Evolutionary conservation across 1,284 basidiomycete species (phyloP), one percentile per base, ranked within the genome.

Genomic region (Moesziomyces antarcticus): DNA sequence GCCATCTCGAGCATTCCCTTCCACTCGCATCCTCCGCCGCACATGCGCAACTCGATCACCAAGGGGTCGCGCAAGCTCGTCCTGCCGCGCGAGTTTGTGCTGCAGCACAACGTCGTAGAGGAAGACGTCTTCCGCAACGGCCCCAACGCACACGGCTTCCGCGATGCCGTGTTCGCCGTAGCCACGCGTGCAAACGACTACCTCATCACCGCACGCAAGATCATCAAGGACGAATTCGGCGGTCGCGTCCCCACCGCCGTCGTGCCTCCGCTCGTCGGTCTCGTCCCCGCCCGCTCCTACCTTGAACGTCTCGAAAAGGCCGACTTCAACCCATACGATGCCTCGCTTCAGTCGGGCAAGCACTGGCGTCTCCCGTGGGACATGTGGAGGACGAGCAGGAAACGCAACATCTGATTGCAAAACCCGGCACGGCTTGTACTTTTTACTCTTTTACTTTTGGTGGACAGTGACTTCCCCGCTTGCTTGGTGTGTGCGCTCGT

Each of bases 101-200:
- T 91, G 44, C 90, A 89, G 69, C 90, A 94, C 79, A 88, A 89
- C 9, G 90, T 97, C 13, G 89, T 88, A 48, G 93, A 96, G 82
- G 93, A 97, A 83, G 91, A 94, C 27, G 90, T 97, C 11, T 91
- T 94, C 82, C 87, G 92, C 35, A 87, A 87, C 44, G 91, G 92
- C 1, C 87, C 88, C 10, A 84, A 87, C 20, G 92, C 91, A 46
- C 83, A 87, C 48, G 90, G 89, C 42, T 89, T 92, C 63, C 80
- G 79, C 45, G 88, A 89, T 63, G 93, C 93, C 0, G 91, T 93
- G 37, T 97, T 91, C 82, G 92, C 94, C 80, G 91, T 96, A 82
- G 94, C 94, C 18, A 93, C 91, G 11, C 85, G 92, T 20, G 94
- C 93, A 42, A 94, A 96, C 86, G 93, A 96, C 85, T 91, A 97